Base-by-base conservation (phyloP, 148 eudicot genomes). In the Rhododendron molle region DNA sequence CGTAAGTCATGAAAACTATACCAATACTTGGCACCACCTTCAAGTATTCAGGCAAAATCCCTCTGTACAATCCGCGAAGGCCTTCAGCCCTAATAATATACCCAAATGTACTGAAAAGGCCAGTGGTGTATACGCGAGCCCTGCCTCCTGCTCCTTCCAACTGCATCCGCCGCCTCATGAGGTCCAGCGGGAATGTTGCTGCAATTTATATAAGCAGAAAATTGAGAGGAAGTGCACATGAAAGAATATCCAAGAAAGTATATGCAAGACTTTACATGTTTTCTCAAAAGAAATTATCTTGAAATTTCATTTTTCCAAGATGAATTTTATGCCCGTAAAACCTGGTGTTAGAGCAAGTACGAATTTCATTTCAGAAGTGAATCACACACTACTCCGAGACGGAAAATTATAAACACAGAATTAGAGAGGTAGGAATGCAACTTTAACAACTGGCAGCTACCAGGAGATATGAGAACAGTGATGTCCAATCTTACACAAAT, bases 101-200 rank as follows among this genome's bases (percentile, higher is more conserved):
- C 77, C 87, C 79, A 83, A 95, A 90, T 21, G 98, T 93, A 82
- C 98, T 93, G 40, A 92, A 87, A 28, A 97, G 85, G 46, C 99
- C 98, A 0, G 91, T 87, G 62, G 87, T 95, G 86, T 97, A 97
- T 4, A 97, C 91, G 23, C 89, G 93, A 71, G 96, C 93, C 79
- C 92, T 92, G 20, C 99, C 99, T 80, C 96, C 98, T n/a, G 98
- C 99, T 84, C 99, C 99, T 92, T 97, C 98, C 88, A 97, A 87
- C 82, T 95, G 99, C 95, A 92, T 97, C 83, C 99, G 89, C 74
- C 99, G 91, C 89, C 98, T 94, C 91, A 97, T 95, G 84, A 97
- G 92, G 90, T 97, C 99, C 44, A 97, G 89, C 1, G 99, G 98
- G 90, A 94, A 97, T 89, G 92, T 92, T 54, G 83, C 99, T 97